These are phyloP conservation scores for Leccinum griseonigrum DNA, from an alignment of 1,284 basidiomycete species.

Conservation along the genomic window DNA sequence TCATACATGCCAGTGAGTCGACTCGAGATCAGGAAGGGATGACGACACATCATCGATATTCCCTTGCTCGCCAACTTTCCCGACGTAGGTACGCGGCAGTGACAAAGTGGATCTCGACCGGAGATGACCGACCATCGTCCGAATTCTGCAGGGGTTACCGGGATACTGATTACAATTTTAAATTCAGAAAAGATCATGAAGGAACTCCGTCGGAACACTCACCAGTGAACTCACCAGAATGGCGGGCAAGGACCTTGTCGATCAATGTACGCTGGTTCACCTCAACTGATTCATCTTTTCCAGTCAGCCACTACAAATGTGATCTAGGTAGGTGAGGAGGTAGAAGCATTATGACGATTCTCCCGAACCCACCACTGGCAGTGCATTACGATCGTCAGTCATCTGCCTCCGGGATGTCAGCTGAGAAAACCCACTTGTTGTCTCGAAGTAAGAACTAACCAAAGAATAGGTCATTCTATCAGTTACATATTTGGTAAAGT, in stretches of 20 bases:
- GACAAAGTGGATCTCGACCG: slow-evolving; percentile 69
- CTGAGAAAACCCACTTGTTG: not conserved
- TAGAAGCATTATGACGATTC: too few species aligned
- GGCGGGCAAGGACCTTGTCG: slow-evolving; percentile 91
- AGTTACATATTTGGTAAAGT: not conserved
- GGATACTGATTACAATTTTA: slow-evolving; percentile 53
- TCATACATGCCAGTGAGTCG: slow-evolving; percentile 37
- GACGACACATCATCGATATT: slow-evolving; percentile 3
- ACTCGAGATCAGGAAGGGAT: slow-evolving; percentile 61
- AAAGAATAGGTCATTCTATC: not conserved
- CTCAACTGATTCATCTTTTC: slow-evolving; percentile 82
- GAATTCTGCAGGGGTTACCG: slow-evolving; percentile 93
- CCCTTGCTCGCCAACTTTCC: slow-evolving; percentile 23
- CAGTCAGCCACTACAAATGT: slow-evolving; percentile 57
- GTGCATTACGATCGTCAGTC: slow-evolving; percentile 12
- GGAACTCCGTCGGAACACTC: not conserved
- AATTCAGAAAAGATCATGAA: not conserved
- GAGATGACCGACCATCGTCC: slow-evolving; percentile 84
- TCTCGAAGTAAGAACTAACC: not conserved
- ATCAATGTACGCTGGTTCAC: slow-evolving; percentile 94
- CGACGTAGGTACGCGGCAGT: slow-evolving; percentile 54
- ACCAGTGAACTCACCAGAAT: slow-evolving; percentile 90
- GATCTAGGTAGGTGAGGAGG: not conserved
- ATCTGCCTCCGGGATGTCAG: slow-evolving; percentile 2
- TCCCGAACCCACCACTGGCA: slow-evolving; percentile 6